phyloP scores from a whole-genome alignment of 225 moss, liverwort and hornwort species.

The Bryoerythrophyllum caledonicum region DNA sequence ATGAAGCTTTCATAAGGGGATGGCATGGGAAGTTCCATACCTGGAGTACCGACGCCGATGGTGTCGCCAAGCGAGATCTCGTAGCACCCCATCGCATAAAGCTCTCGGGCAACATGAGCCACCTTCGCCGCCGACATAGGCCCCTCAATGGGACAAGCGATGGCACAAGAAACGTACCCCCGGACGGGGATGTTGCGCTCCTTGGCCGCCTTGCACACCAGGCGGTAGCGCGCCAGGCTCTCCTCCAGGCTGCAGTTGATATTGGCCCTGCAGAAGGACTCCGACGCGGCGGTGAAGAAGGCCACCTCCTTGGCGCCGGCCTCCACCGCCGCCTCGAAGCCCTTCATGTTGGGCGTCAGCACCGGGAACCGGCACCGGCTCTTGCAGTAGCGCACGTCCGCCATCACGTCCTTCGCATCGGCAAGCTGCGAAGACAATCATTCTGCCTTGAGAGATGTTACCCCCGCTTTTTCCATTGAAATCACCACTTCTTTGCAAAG shows the following conservation, averaged over 20 bases:
- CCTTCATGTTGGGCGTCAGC: conserved; percentile 84
- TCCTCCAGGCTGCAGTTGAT: conserved; percentile 87
- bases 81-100: conserved; percentile 90
- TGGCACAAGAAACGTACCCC: conserved; percentile 91
- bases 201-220: conserved; percentile 84
- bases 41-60: conserved; percentile 92
- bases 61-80: conserved; percentile 98
- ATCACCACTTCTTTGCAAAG: no score
- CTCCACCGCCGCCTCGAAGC: conserved; percentile 87
- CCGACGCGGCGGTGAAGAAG: conserved; percentile 92
- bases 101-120: conserved; percentile 76
- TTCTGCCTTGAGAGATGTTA: conserved; percentile 6
- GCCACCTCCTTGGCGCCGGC: conserved; percentile 94
- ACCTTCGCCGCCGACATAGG: conserved; percentile 70
- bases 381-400: conserved; percentile 58
- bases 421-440: conserved; percentile 65
- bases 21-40: conserved; percentile 24
- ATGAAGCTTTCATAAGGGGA: no score
- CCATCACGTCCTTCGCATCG: conserved; percentile 92
- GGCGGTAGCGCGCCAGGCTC: conserved; percentile 77
- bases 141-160: conserved; percentile 96
- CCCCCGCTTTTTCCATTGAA: no score
- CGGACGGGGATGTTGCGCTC: conserved; percentile 76
- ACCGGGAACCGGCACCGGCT: conserved; percentile 82
- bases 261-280: conserved; percentile 88